Percentiles rank a stretch among this genome's conserved stretches.
Conservation (phyloP, 2,329 filamentous ascomycete species). For the Laburnicola sp. region DNA sequence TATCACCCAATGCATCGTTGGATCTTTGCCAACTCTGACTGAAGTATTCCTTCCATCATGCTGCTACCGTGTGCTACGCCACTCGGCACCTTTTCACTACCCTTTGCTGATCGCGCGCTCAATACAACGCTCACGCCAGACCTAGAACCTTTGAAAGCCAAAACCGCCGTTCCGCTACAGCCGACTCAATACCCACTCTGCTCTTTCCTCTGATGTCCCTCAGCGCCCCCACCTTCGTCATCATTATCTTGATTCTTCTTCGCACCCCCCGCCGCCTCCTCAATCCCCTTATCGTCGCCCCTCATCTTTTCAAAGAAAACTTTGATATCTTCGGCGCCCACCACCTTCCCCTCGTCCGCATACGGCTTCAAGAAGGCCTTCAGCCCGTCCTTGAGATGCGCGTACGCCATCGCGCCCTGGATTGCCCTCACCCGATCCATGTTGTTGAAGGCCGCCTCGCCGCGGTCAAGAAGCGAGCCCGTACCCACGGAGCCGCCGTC, state of each 20-base stretch:
- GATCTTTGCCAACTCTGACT: too few relatives aligned
- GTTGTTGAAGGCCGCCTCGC: slow-evolving; percentile 87
- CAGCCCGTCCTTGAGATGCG: slow-evolving; percentile 93
- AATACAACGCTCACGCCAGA: neutral
- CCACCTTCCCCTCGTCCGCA: slow-evolving; percentile 83
- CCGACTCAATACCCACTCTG: slow-evolving; percentile 45
- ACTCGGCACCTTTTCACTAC: neutral
- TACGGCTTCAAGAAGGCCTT: slow-evolving; percentile 93
- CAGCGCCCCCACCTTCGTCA: slow-evolving; percentile 29
- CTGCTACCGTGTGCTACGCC: neutral
- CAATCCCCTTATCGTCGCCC: slow-evolving; percentile 77
- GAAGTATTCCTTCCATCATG: neutral
- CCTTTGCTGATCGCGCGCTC: neutral
- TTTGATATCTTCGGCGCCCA: slow-evolving; percentile 95
- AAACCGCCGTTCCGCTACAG: too few relatives aligned
- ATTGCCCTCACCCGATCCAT: slow-evolving; percentile 93
- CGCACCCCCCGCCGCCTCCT: slow-evolving; percentile 39
- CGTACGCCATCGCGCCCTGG: slow-evolving; percentile 96
- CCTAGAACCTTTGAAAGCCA: too few relatives aligned
- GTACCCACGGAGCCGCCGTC: slow-evolving; percentile 66
- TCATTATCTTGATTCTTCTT: slow-evolving; percentile 34
- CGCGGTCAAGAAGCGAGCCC: slow-evolving; percentile 83
- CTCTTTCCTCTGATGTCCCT: slow-evolving; percentile 38
- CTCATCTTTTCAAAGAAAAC: slow-evolving; percentile 91
- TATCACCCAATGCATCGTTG: neutral